These are phyloP conservation scores for Podospora conica DNA, from an alignment of 495 filamentous ascomycete genomes.

Conservation along the genomic window DNA sequence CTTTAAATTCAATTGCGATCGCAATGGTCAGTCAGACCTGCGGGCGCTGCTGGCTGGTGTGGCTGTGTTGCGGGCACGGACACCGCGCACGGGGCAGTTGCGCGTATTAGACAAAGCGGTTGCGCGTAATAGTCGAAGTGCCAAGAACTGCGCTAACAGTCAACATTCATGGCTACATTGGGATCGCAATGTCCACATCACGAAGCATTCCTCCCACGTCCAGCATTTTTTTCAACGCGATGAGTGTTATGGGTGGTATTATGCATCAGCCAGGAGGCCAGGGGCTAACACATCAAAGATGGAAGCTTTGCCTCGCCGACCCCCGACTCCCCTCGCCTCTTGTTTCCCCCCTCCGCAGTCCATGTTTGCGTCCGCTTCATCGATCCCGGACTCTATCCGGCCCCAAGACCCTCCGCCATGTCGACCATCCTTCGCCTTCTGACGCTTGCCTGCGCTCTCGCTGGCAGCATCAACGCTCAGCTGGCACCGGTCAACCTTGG, in stretches of 20 bases:
- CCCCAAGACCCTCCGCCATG: background rate
- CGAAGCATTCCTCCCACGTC: background rate
- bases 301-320: background rate
- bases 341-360: background rate
- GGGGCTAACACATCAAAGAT: background rate
- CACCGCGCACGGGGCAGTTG: too few relatives aligned
- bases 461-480: background rate
- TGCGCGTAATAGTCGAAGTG: too few relatives aligned
- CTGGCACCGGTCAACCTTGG: background rate
- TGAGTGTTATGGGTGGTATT: background rate
- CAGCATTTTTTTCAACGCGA: background rate
- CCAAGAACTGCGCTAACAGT: too few relatives aligned
- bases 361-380: background rate
- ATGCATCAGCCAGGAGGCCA: background rate
- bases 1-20: too few relatives aligned
- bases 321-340: background rate
- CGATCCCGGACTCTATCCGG: background rate
- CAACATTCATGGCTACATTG: too few relatives aligned
- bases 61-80: too few relatives aligned
- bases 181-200: background rate
- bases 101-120: too few relatives aligned
- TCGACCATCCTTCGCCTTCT: background rate
- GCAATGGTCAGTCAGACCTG: too few relatives aligned
- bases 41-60: too few relatives aligned
- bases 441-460: background rate